These are phyloP conservation scores for Jacaranda copaia DNA, from an alignment of 257 asterid species.

Conservation along the genomic window DNA sequence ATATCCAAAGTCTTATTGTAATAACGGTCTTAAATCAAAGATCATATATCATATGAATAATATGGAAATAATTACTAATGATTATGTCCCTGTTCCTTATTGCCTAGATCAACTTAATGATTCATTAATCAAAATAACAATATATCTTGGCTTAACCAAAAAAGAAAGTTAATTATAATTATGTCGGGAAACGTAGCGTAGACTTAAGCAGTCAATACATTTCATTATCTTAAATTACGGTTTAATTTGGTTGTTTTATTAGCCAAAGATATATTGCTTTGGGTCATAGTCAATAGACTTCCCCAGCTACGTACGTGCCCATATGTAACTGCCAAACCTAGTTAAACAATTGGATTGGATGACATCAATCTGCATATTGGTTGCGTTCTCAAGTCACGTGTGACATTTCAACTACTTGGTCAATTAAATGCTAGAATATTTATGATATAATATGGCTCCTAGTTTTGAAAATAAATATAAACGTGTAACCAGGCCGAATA, in stretches of 20 bases:
- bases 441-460: not conserved
- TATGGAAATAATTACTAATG: not conserved
- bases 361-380: not conserved
- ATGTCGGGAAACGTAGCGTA: not conserved
- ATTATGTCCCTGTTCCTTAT: not conserved
- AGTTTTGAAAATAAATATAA: no score
- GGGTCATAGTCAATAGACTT: conserved; percentile 18
- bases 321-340: not conserved
- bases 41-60: not conserved
- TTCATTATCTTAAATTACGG: not conserved
- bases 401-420: not conserved
- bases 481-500: no score
- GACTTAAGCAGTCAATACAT: not conserved
- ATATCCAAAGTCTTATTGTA: no score
- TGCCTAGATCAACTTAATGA: conserved; percentile 12
- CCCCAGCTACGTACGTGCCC: conserved; percentile 5
- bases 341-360: not conserved
- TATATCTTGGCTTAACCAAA: not conserved
- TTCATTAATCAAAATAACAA: not conserved
- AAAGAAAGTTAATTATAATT: not conserved
- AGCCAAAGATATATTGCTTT: not conserved
- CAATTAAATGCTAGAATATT: no score
- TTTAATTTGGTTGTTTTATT: not conserved
- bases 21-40: not conserved
- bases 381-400: not conserved